These are phyloP conservation scores for Leptographium flavum DNA, from an alignment of 2,329 filamentous ascomycete species.

Conservation along the genomic window DNA sequence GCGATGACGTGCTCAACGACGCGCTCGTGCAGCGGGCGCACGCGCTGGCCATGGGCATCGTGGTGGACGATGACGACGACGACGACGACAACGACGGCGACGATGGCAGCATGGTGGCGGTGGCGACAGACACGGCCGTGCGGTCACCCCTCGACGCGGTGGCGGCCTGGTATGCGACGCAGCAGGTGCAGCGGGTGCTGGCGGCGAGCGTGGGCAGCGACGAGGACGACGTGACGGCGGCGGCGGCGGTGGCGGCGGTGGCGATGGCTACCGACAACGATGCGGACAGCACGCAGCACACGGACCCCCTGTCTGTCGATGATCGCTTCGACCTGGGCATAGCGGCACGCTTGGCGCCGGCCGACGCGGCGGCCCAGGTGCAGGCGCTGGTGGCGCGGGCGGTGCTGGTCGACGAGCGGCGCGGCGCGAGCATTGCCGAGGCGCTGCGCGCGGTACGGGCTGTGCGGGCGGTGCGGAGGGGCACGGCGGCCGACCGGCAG, in stretches of 20 bases:
- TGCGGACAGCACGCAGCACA: too few species aligned
- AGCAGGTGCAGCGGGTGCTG: constrained; percentile 56
- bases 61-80: constrained; percentile 44
- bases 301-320: too few species aligned
- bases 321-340: constrained; percentile 45
- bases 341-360: constrained; percentile 61
- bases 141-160: constrained; percentile 79
- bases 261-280: too few species aligned
- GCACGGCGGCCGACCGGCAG: constrained; percentile 20
- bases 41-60: constrained; percentile 78
- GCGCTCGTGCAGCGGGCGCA: constrained; percentile 72
- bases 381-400: constrained; percentile 46
- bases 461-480: constrained; percentile 28
- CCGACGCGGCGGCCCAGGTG: constrained; percentile 56
- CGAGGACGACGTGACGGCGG: constrained; percentile 16
- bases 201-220: constrained; percentile 41
- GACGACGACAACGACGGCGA: constrained; percentile 44
- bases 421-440: constrained; percentile 39
- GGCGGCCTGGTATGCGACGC: constrained; percentile 79
- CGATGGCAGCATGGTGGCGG: constrained; percentile 54
- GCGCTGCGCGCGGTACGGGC: constrained; percentile 40
- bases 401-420: constrained; percentile 37
- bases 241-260: constrained; percentile 19
- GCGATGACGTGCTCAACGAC: constrained; percentile 66
- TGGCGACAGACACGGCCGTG: constrained; percentile 75